Base-by-base conservation (phyloP, 805 yeast genomes). In the Priceomyces fermenticarens region DNA sequence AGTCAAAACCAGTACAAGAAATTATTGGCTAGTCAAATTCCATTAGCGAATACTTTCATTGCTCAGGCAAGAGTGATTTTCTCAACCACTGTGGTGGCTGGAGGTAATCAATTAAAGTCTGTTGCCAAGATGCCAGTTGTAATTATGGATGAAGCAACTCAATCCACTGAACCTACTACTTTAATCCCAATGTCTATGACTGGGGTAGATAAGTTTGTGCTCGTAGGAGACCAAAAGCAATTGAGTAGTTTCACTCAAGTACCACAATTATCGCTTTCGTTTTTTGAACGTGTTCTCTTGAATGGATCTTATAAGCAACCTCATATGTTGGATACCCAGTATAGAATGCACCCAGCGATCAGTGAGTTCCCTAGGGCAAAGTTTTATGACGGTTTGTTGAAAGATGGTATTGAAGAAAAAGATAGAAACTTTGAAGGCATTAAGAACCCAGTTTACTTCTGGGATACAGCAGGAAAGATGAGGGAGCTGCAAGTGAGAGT, bases 101-200 rank as follows among this genome's bases (percentile, higher is more conserved):
- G 88, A 39, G 85, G 85, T 2, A 73, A 78, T 32, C 79, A 76
- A 49, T 62, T 84, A 48, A 81, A 80, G 49, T 67, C 74, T 10
- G 63, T 82, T 8, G 65, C 70, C 30, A 74, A 70, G 47, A 57
- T 75, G 46, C 88, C 88, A 1, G 81, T 81, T 2, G 85, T 84
- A 4, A 82, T 84, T 26, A 80, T 84, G 85, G 90, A 84, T 64
- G 90, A 84, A 62, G 77, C 87, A 3, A 83, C 89, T 0, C 89
- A 83, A 51, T 81, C 89, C 0, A 79, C 88, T 0, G 91, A 84
- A 48, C 85, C 88, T 5, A 69, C 80, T 1, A 79, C 88, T 0
- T 65, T 84, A 47, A 84, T 84, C 41, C 89, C 90, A 9, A 62
- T 84, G 44, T 80, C 86, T 5, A 75, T 83, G 70, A 75, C 80